Evolutionary conservation across 306 rosid species (phyloP).

Genomic region (Phaseolus lunatus): DNA sequence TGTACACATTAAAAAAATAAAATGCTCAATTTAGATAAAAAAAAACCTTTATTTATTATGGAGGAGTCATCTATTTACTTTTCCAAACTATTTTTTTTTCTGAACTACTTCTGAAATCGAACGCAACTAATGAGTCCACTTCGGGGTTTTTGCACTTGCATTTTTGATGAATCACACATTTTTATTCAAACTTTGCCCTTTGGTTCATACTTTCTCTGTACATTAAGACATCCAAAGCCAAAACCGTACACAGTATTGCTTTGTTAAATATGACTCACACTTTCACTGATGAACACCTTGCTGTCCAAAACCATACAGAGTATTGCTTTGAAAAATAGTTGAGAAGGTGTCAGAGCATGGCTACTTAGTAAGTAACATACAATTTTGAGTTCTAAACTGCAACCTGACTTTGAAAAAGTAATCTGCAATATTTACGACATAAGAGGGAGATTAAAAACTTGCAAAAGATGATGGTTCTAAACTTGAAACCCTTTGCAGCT

Average conservation of each 20-base stretch:
- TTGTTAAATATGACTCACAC: no score
- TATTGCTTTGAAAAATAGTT: neutral
- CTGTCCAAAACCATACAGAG: neutral
- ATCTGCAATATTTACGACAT: constrained; percentile 35
- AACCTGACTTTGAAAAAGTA: constrained; percentile 10
- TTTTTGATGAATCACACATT: neutral
- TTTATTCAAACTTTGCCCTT: neutral
- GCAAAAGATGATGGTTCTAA: neutral
- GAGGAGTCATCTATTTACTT: neutral
- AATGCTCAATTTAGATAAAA: no score
- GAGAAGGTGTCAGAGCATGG: constrained; percentile 2
- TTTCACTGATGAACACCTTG: no score
- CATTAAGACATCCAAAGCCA: neutral
- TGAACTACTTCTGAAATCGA: neutral
- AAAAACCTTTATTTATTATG: no score
- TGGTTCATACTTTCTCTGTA: neutral
- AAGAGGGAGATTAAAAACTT: neutral
- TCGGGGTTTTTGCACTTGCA: neutral
- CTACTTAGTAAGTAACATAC: neutral
- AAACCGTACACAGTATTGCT: neutral
- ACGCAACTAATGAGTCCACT: neutral
- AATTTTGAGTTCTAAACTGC: neutral
- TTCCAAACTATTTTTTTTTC: no score
- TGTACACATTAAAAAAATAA: no score
- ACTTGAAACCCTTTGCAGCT: neutral